phyloP scores from a whole-genome alignment of 2,329 filamentous ascomycete species.

The Colletotrichum nymphaeae region DNA sequence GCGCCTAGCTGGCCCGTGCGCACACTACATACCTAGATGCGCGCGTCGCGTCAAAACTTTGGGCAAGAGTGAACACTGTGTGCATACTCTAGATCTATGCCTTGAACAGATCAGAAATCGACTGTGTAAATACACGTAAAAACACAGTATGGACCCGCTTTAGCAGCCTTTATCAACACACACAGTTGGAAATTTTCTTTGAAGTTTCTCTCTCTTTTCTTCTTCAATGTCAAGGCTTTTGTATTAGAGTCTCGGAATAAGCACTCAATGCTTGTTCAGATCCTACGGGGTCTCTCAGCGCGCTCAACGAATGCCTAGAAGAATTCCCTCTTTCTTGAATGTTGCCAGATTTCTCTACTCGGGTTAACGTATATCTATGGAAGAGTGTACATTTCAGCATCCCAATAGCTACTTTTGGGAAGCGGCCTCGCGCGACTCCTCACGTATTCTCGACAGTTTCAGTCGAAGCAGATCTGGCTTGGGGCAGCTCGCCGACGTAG shows the following conservation, averaged over 20 bases:
- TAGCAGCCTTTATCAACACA: slow-evolving; percentile 75
- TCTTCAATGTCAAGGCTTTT: slow-evolving; percentile 86
- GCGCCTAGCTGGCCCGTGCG: not conserved
- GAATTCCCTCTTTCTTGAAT: slow-evolving; percentile 76
- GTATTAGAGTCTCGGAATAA: slow-evolving; percentile 99
- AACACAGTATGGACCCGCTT: not conserved
- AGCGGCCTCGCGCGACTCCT: slow-evolving; percentile 43
- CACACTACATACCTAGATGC: not conserved
- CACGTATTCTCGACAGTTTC: slow-evolving; percentile 83
- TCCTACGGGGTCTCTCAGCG: slow-evolving; percentile 84
- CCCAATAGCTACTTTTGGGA: not conserved
- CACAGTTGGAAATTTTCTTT: slow-evolving; percentile 70
- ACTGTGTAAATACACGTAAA: not conserved
- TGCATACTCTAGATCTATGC: no score
- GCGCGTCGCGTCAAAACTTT: not conserved
- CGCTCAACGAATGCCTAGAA: slow-evolving; percentile 99
- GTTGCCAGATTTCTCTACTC: slow-evolving; percentile 70
- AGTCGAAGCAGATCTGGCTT: slow-evolving; percentile 82
- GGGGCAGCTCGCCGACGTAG: slow-evolving; percentile 85
- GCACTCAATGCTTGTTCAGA: slow-evolving; percentile 93
- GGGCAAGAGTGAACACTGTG: not conserved
- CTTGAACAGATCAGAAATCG: fast-evolving
- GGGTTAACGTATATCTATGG: slow-evolving; percentile 57
- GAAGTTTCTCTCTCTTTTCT: slow-evolving; percentile 56
- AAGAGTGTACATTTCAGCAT: slow-evolving; percentile 58